These are phyloP conservation scores for Chrysanthemum makinoi DNA, from an alignment of 129 eudicot species.

Conservation along the genomic window DNA sequence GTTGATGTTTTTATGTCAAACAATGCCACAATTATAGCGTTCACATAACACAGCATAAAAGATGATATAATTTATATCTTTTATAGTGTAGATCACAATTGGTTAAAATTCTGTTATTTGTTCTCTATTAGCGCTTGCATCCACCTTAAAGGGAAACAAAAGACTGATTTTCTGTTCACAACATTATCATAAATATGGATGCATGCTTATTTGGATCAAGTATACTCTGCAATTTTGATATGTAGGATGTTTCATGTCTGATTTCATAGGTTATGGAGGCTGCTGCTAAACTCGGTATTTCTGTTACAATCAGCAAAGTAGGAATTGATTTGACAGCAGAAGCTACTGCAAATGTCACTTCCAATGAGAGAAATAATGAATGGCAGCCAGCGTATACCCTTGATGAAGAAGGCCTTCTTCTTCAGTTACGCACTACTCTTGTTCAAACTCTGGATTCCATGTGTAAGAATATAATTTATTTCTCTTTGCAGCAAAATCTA, in stretches of 20 bases:
- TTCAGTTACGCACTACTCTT: conserved; percentile 75
- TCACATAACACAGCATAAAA: conserved; percentile 6
- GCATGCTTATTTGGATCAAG: not conserved
- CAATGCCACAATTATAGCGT: not conserved
- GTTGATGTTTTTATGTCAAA: not conserved
- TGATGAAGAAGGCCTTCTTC: conserved; percentile 85
- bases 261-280: conserved; percentile 79
- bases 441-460: conserved; percentile 75
- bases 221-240: not conserved
- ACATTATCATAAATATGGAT: too few relatives aligned
- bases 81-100: not conserved
- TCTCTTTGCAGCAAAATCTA: not conserved
- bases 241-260: conserved; percentile 1
- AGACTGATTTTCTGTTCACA: too few relatives aligned
- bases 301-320: conserved; percentile 64
- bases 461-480: conserved; percentile 33
- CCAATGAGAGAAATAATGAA: conserved; percentile 60
- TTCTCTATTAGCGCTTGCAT: not conserved
- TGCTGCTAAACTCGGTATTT: conserved; percentile 70
- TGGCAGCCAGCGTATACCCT: conserved; percentile 81
- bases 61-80: not conserved
- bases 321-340: conserved; percentile 55
- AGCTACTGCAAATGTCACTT: conserved; percentile 41
- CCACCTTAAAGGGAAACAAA: not conserved
- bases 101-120: not conserved